Conservation (phyloP, 169 alveolate species). For the Blepharisma undulans region DNA sequence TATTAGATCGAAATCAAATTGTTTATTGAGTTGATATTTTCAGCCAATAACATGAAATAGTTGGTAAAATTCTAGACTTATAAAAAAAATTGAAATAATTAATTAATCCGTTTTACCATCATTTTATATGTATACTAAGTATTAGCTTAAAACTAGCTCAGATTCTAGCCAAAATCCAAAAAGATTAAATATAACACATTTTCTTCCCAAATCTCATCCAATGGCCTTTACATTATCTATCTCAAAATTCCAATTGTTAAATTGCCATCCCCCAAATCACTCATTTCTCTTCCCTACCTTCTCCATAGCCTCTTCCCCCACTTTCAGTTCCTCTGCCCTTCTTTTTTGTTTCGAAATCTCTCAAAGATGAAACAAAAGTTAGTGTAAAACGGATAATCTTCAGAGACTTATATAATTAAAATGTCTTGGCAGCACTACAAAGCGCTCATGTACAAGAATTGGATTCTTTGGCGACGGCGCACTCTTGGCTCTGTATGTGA, state of each 20-base stretch:
- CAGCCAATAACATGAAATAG: neutral
- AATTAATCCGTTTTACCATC: neutral
- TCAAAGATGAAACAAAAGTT: neutral
- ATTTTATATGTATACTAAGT: neutral
- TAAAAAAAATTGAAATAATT: neutral
- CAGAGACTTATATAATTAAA: neutral
- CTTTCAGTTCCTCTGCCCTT: neutral
- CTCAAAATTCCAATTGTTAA: neutral
- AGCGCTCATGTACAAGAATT: constrained; percentile 41
- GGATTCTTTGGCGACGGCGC: constrained; percentile 36
- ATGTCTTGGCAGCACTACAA: constrained; percentile 30
- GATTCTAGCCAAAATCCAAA: neutral
- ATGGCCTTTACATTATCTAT: neutral
- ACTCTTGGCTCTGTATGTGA: constrained; percentile 30
- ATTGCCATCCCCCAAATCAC: neutral
- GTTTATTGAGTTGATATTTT: too few species aligned
- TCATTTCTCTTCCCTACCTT: neutral
- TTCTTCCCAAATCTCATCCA: neutral
- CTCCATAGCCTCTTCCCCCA: neutral
- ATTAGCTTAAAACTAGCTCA: neutral
- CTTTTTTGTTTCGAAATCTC: neutral
- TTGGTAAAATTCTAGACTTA: neutral
- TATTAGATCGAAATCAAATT: neutral
- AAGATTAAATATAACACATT: neutral
- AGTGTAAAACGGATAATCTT: neutral